Percentiles rank a stretch among this genome's conserved stretches.
Evolutionary conservation across 371 early-diverging fungal genomes (phyloP).

Genomic region (Mucor velutinosus): DNA sequence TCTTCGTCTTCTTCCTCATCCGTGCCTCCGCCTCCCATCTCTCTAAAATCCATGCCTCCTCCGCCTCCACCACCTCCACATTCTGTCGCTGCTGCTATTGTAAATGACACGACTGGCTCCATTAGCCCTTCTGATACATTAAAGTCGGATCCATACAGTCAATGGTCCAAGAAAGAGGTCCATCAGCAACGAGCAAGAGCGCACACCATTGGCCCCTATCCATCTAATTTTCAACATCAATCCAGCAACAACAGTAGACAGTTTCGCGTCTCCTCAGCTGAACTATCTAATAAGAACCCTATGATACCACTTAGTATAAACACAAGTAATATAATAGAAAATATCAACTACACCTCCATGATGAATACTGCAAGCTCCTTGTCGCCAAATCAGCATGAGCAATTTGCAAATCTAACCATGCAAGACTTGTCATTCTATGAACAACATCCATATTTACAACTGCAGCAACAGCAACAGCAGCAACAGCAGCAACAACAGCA

Average conservation of each 20-base stretch:
- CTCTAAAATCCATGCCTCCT: conserved; percentile 19
- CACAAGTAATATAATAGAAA: not conserved
- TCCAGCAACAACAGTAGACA: not conserved
- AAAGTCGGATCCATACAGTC: not conserved
- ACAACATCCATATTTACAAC: conserved; percentile 4
- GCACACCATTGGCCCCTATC: conserved; percentile 23
- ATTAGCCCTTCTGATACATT: conserved; percentile 12
- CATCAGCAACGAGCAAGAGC: conserved; percentile 18
- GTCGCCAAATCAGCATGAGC: not conserved
- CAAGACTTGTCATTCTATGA: conserved; percentile 1
- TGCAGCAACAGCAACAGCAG: not conserved
- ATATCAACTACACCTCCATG: not conserved
- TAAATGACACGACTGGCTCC: not conserved
- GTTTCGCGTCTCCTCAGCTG: not conserved
- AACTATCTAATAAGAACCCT: not conserved
- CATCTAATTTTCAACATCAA: not conserved
- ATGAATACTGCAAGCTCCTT: not conserved
- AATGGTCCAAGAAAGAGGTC: conserved; percentile 12
- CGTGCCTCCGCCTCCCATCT: conserved; percentile 15
- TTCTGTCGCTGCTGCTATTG: not conserved
- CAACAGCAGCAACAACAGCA: conserved; percentile 2
- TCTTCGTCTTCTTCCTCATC: conserved; percentile 4
- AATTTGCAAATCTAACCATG: conserved; percentile 1
- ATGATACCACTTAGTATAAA: not conserved
- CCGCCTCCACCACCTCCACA: conserved; percentile 24